These are phyloP conservation scores for Tulasnella calospora DNA, from an alignment of 768 basidiomycete species.

Conservation along the genomic window DNA sequence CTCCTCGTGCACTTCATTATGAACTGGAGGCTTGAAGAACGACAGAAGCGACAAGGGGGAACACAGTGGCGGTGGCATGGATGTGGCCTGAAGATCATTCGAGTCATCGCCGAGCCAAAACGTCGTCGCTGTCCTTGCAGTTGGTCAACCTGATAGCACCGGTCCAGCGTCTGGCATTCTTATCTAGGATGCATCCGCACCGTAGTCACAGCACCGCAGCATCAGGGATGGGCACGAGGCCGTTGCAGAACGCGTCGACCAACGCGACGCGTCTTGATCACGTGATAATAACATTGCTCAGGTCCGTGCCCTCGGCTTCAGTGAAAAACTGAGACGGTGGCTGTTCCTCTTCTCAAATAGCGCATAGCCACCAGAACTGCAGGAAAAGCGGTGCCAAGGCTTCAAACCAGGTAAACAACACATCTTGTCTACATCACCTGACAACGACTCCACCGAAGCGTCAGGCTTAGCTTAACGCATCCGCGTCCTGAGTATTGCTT, in stretches of 20 bases:
- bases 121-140: background rate
- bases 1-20: conserved; percentile 4
- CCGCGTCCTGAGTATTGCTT: no score
- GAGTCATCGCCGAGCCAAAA: background rate
- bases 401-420: no score
- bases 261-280: background rate
- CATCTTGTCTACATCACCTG: no score
- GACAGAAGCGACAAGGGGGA: background rate
- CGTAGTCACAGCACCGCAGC: background rate
- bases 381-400: no score
- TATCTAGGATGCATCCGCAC: background rate
- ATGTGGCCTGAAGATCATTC: background rate
- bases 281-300: background rate
- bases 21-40: background rate
- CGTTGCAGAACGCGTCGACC: background rate
- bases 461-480: no score
- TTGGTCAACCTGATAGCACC: background rate
- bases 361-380: no score
- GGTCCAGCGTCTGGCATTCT: no score
- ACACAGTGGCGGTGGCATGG: background rate
- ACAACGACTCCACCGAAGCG: no score
- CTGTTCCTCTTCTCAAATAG: no score
- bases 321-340: no score
- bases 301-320: background rate
- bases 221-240: background rate